phyloP scores from a whole-genome alignment of 768 basidiomycete species.

The Lactarius indigo region DNA sequence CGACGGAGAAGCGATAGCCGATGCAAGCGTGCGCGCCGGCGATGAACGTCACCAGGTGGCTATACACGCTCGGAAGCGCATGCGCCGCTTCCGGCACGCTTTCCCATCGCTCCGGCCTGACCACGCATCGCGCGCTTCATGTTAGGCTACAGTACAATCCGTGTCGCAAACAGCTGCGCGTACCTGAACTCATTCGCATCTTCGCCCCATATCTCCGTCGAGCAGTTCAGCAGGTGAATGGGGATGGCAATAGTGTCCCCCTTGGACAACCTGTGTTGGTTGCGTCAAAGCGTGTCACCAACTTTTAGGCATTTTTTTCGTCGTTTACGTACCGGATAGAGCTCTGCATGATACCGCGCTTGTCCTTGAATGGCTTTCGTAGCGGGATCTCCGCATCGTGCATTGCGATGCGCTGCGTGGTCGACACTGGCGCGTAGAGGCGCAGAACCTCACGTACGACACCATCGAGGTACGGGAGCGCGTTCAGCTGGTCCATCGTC shows the following conservation, averaged over 20 bases:
- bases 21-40: slow-evolving; percentile 33
- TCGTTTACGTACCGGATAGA: slow-evolving; percentile 22
- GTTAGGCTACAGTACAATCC: not conserved
- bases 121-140: not conserved
- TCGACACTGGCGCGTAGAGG: slow-evolving; percentile 28
- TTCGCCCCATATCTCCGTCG: slow-evolving; percentile 33
- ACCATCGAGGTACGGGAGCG: slow-evolving; percentile 50
- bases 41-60: slow-evolving; percentile 30
- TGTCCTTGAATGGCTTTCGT: slow-evolving; percentile 25
- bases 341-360: slow-evolving; percentile 14
- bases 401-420: slow-evolving; percentile 28
- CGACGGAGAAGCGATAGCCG: slow-evolving; percentile 30
- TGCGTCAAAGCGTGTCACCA: not conserved
- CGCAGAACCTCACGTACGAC: slow-evolving; percentile 33
- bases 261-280: slow-evolving; percentile 20
- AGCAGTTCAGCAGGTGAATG: slow-evolving; percentile 29
- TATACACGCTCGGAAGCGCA: slow-evolving; percentile 19
- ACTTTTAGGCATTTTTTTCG: too few species aligned
- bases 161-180: not conserved
- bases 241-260: slow-evolving; percentile 28
- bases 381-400: slow-evolving; percentile 33
- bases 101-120: slow-evolving; percentile 27
- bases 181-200: slow-evolving; percentile 34
- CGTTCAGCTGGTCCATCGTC: slow-evolving; percentile 31
- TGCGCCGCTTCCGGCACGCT: slow-evolving; percentile 17